Base-by-base conservation (phyloP, 2,329 filamentous ascomycete species). In the Aplosporella prunicola region DNA sequence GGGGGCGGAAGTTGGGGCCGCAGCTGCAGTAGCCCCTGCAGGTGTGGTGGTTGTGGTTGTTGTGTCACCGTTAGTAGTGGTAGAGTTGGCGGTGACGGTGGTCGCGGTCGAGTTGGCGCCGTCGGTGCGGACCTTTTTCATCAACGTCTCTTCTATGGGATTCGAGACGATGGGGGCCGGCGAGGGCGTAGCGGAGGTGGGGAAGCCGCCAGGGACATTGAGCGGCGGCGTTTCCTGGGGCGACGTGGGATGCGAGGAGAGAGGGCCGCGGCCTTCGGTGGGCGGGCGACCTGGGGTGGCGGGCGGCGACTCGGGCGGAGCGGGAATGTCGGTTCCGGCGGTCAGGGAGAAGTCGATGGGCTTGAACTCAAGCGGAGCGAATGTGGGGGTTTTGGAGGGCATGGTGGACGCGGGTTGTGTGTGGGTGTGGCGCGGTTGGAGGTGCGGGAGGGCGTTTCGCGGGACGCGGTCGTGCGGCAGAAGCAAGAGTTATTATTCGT, bases 331-430 rank as follows among this genome's bases (percentile, higher is more conserved):
- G 32, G 60, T 62, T 41, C 60, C 60, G 29, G 60, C 59, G 23
- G 60, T 63, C 38, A 62, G 55, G 30, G 59, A 62, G 52, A 62
- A 60, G 46, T 60, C 55, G 50, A 62, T 54, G 34, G 59, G 58
- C 35, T 35, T 39, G 35, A 42, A 22, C 13, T 42, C 40, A 20
- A 39, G 35, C 11, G 34, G 39, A 20, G 22, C 17, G 33, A 41
- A 41, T 17, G 28, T 10, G 8, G 39, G 32, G 32, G 35, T 38
- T 13, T 11, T 38, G 20, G 27, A 38, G 20, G 35, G 35, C 29
- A 31, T 40, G 32, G 13, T 35, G 13, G 35, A n/a, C n/a, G n/a
- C n/a, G n/a, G n/a, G n/a, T n/a, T n/a, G n/a, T n/a, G n/a, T n/a
- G n/a, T n/a, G n/a, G n/a, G n/a, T n/a, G n/a, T n/a, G n/a, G n/a